Conservation (phyloP, 805 yeast species). For the Lipomyces mesembrius region DNA sequence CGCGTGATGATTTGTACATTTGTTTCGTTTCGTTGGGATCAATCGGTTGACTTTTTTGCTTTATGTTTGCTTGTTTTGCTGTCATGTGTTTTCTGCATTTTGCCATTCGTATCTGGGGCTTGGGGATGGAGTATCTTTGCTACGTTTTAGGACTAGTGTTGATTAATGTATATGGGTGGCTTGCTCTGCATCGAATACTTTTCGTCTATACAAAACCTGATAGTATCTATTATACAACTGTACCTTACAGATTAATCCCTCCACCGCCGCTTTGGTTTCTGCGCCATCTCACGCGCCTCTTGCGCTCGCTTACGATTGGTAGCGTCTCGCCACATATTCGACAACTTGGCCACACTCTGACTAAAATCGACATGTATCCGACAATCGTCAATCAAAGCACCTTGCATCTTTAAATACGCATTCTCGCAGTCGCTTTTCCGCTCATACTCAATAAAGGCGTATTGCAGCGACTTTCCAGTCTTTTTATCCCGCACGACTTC, state of each 20-base stretch:
- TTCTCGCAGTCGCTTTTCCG: constrained; percentile 56
- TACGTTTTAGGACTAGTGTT: neutral
- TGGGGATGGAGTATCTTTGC: neutral
- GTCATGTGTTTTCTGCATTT: neutral
- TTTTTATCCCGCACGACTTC: constrained; percentile 57
- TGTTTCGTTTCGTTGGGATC: neutral
- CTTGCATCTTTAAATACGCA: constrained; percentile 68
- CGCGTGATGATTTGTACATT: neutral
- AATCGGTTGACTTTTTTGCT: neutral
- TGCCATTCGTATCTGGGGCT: neutral
- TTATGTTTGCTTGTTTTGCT: neutral
- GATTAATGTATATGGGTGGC: neutral
- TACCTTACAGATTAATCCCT: constrained; percentile 8
- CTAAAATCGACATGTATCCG: constrained; percentile 71
- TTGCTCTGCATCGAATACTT: neutral
- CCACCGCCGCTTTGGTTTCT: constrained; percentile 19
- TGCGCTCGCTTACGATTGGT: constrained; percentile 25
- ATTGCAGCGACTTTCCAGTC: constrained; percentile 58
- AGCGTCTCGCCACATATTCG: constrained; percentile 24
- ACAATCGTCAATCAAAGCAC: constrained; percentile 65
- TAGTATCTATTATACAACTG: neutral
- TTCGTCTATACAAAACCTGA: neutral
- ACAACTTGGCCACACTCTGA: constrained; percentile 55
- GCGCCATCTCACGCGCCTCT: constrained; percentile 16
- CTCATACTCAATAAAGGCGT: constrained; percentile 67